Evolutionary conservation across 2,329 filamentous ascomycete genomes (phyloP).

Genomic region (Verticillium klebahnii): DNA sequence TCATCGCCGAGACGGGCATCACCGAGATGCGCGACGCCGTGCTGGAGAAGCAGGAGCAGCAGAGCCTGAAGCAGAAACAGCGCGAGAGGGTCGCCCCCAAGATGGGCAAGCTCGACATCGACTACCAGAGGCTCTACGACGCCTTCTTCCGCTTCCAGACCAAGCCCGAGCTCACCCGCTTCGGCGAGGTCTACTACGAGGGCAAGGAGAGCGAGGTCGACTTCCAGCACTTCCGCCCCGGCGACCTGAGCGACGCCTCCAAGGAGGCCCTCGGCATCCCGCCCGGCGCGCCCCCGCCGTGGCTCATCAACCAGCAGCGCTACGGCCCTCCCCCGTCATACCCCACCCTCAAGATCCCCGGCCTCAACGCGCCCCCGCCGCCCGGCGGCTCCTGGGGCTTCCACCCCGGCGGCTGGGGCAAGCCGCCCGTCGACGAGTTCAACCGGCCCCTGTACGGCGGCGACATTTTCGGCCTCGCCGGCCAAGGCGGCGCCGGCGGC

Average conservation of each 20-base stretch:
- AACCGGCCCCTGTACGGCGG: conserved; percentile 89
- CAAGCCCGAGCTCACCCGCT: conserved; percentile 88
- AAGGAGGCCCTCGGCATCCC: conserved; percentile 93
- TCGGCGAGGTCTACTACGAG: conserved; percentile 99
- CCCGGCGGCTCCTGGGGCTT: conserved; percentile 91
- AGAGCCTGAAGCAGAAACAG: conserved; percentile 90
- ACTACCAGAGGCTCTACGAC: conserved; percentile 97
- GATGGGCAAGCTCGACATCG: conserved; percentile 95
- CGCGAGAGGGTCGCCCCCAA: conserved; percentile 91
- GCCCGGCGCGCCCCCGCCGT: conserved; percentile 86
- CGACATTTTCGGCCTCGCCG: conserved; percentile 81
- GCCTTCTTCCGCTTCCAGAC: conserved; percentile 98
- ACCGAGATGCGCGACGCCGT: conserved; percentile 97
- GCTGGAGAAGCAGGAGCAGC: conserved; percentile 90
- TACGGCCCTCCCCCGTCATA: conserved; percentile 93
- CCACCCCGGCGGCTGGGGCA: conserved; percentile 91
- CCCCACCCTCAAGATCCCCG: conserved; percentile 89
- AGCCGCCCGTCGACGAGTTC: conserved; percentile 90
- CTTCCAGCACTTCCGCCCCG: conserved; percentile 81
- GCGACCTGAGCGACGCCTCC: conserved; percentile 82
- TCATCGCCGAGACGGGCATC: conserved; percentile 96
- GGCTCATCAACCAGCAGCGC: conserved; percentile 95
- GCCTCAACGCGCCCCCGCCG: conserved; percentile 88
- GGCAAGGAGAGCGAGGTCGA: conserved; percentile 98
- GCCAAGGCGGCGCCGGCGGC: conserved; percentile 26